Base-by-base conservation (phyloP, 257 asterid genomes). In the Lithospermum erythrorhizon region DNA sequence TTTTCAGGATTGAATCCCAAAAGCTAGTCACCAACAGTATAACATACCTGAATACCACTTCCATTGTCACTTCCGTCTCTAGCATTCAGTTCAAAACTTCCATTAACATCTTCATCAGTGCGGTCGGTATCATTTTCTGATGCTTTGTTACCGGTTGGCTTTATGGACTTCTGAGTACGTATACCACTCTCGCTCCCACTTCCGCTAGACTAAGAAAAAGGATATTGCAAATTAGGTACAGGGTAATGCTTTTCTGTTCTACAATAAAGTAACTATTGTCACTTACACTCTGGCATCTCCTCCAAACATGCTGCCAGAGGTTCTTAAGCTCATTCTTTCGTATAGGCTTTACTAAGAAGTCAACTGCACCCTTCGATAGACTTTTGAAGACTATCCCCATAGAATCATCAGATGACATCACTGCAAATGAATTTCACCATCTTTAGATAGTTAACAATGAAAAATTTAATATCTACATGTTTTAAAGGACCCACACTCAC, bases 101-200 rank as follows among this genome's bases (percentile, higher is more conserved):
- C 76, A 48, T 70, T 66, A 48, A 70, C 78, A 65, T 67, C 77
- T 65, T 71, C 80, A 57, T 74, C 75, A 53, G 74, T 71, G 61
- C 78, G 68, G 61, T 68, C 72, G 9, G 65, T 55, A 54, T 62
- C 67, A 59, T 71, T 71, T 23, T 65, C 75, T 15, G 73, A 71
- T 37, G 61, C 77, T 59, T 71, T 68, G 68, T 71, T 67, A 57
- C 73, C 66, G 62, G 45, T 71, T 48, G 78, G 65, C 68, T 74
- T 68, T 21, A 69, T 68, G 2, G 80, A 78, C 65, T 68, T 78
- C 64, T 78, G 68, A 21, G 74, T 74, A 25, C 68, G 76, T 61
- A 72, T 68, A 19, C 83, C 83, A 74, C 83, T 78, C 59, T 68
- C 83, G 59, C 83, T 78, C 25, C 83, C 83, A 51, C 83, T 77